Evolutionary conservation across 129 eudicot genomes (phyloP), one percentile per base, ranked within the genome.

Genomic region (Flaveria bidentis): DNA sequence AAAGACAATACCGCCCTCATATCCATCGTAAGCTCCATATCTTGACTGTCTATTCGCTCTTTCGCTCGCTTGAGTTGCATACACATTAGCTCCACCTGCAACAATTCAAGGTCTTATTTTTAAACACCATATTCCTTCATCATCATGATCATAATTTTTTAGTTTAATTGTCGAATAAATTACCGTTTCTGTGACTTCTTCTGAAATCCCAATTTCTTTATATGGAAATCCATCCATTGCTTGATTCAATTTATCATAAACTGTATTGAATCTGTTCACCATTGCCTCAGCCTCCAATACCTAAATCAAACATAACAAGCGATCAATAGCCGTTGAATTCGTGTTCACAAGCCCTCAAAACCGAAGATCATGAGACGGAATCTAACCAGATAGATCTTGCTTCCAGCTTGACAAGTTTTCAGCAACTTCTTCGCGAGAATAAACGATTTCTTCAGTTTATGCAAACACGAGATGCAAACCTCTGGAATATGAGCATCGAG

Each of bases 341-440:
- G n/a, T 22, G 16, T 69, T 60, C n/a, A 12, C 58, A 56, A 70
- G 51, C 3, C 13, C 39, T 44, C 1, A 53, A 69, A 67, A 25
- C 20, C 39, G 28, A 58, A 73, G 6, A 47, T 2, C 20, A 67
- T 8, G 57, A 30, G 22, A 61, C 4, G 15, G 17, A n/a, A 41
- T 23, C 85, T 28, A 76, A 92, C 96, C 98, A 93, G 78, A 67
- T 88, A 93, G 71, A 93, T 85, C 78, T 93, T 93, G 95, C 98
- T 93, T 61, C 96, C 94, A 36, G 67, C 83, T 56, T 81, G 82
- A 70, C 92, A 90, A 69, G 91, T 85, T 44, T 82, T 86, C 71
- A 93, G 79, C 84, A 93, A 82, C 76, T 88, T 93, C 80, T 83
- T 85, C 3, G 86, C 92, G 0, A 86, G 78, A 56, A 25, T 80